Conservation (phyloP, 305 asterid genomes). For the Ajuga reptans region DNA sequence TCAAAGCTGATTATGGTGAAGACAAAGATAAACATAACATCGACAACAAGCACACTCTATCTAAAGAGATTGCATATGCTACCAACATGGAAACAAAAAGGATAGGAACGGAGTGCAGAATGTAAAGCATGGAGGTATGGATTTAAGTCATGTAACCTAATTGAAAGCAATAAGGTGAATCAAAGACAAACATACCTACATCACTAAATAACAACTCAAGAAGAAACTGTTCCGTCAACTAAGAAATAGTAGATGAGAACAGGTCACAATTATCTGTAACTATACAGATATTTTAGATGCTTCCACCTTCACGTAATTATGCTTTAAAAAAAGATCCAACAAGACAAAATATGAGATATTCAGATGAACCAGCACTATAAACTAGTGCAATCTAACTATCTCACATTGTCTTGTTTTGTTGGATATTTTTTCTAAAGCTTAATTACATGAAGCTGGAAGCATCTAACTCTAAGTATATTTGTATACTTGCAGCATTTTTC, state of each 20-base stretch:
- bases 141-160: background rate
- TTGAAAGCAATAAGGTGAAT: background rate
- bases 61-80: background rate
- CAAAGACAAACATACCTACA: conserved; percentile 5
- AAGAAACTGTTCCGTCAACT: background rate
- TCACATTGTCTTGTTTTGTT: too few species aligned
- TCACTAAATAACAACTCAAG: background rate
- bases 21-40: background rate
- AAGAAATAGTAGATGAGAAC: conserved; percentile 4
- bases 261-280: conserved; percentile 1
- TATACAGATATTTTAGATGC: conserved; percentile 13
- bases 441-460: too few species aligned
- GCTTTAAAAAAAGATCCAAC: background rate
- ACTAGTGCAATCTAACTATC: background rate
- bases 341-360: background rate
- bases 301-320: conserved; percentile 2
- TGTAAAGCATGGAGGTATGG: background rate
- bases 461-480: too few species aligned
- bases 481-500: too few species aligned
- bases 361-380: background rate
- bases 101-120: conserved; percentile 6
- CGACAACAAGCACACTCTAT: background rate
- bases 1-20: background rate
- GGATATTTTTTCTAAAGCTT: too few species aligned
- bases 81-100: conserved; percentile 12